Base-by-base conservation (phyloP, 2,329 filamentous ascomycete species). In the Aspergillus uvarum region DNA sequence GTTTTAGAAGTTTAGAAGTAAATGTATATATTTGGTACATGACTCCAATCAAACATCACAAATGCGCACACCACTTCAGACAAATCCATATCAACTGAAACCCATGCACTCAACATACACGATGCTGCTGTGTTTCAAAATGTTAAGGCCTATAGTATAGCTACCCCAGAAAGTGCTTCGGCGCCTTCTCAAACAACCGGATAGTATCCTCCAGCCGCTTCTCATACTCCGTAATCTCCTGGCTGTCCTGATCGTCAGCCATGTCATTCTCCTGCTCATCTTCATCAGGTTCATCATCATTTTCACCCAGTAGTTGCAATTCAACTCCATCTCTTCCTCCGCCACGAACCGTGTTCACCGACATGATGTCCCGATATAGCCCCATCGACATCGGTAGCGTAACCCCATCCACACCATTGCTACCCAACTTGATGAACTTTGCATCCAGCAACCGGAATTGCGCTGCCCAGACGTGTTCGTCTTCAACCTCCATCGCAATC, bases 391-490 rank as follows among this genome's bases (percentile, higher is more conserved):
- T 44, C 2, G 64, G 66, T 7, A 65, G 44, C 44, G 62, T 58
- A 4, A 61, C 57, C 3, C 54, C 59, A 6, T 61, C 64, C 14
- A 60, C 4, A 3, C 55, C 55, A 1, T 29, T 49, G 16, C 59
- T 61, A 2, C 59, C 60, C 54, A 63, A 31, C 16, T 63, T 61
- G 49, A 63, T 62, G 47, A 65, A 68, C 5, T 51, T 59, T 6
- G 65, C 67, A 58, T 70, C 67, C 4, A 70, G 26, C 19, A 70
- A 48, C 4, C 67, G 67, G 51, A 61, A 70, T 59, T 70, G 68
- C 29, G 65, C 68, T 19, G 68, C 68, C 68, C 68, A 70, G 10
- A 70, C 68, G 63, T 70, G 68, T 16, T 63, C 65, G 24, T 69
- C 68, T 29, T 64, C 47, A 31, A 69, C 61, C 19, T 68, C 64